A percentile compares a stretch with the other conserved stretches of the same genome.
Evolutionary conservation across 2,329 filamentous ascomycete species (phyloP).

Genomic region (Ophiostoma perfectum): DNA sequence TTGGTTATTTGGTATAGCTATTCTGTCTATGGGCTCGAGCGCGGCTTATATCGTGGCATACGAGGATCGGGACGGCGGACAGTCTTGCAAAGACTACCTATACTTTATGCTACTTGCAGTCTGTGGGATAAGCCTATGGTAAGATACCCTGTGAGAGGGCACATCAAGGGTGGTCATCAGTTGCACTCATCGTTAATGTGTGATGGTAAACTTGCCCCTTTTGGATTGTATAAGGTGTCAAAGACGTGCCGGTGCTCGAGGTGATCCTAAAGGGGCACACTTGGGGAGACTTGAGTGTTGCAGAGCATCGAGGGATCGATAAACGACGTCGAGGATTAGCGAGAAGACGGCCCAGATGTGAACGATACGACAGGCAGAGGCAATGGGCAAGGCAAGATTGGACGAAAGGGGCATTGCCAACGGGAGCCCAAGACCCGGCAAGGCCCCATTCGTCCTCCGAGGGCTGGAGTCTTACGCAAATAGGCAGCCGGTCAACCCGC

Average conservation of each 20-base stretch:
- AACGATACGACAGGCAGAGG: background rate
- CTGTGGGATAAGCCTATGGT: background rate
- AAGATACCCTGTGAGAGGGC: background rate
- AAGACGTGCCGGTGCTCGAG: background rate
- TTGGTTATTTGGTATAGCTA: background rate
- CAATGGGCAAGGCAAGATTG: background rate
- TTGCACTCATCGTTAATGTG: background rate
- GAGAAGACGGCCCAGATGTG: too few relatives aligned
- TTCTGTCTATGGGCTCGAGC: background rate
- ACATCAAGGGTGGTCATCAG: background rate
- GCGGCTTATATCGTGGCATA: background rate
- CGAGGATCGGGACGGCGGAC: background rate
- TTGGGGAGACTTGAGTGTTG: background rate
- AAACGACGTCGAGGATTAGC: too few relatives aligned
- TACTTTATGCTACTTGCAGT: background rate
- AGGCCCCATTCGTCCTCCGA: background rate
- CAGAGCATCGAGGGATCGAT: too few relatives aligned
- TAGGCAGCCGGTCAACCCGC: background rate
- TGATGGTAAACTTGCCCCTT: background rate
- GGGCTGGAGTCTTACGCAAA: background rate
- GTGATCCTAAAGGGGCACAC: background rate
- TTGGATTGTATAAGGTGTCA: background rate
- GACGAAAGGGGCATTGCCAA: background rate
- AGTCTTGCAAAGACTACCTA: background rate
- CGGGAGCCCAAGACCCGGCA: too few relatives aligned